A percentile compares a stretch with the other conserved stretches of the same genome.
Evolutionary conservation across 768 basidiomycete species (phyloP).

Genomic region (Serendipita vermifera): DNA sequence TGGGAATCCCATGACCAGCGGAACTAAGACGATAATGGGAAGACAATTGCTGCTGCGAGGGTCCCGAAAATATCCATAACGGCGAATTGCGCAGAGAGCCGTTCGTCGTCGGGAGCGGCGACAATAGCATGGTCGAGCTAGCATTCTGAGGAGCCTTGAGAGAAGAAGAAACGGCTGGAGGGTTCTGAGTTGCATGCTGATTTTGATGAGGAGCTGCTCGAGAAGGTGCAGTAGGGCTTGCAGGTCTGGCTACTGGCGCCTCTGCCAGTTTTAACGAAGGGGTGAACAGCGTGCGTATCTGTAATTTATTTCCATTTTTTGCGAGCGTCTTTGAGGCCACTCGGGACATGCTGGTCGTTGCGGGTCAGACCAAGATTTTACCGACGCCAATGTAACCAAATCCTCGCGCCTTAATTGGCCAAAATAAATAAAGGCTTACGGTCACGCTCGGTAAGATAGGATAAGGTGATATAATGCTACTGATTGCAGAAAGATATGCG

Average conservation of each 20-base stretch:
- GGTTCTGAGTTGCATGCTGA: background rate
- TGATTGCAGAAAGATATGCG: no score
- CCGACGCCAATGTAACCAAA: no score
- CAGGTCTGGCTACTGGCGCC: constrained; percentile 1
- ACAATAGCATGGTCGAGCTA: background rate
- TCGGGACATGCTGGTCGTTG: background rate
- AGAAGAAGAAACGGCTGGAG: background rate
- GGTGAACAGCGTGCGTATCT: background rate
- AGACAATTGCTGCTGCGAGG: background rate
- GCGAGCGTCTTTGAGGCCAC: constrained; percentile 2
- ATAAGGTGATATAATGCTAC: no score
- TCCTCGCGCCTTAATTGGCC: no score
- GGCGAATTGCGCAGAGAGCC: background rate
- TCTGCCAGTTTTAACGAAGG: constrained; percentile 3
- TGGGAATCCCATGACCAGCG: constrained; percentile 8
- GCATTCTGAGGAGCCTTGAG: background rate
- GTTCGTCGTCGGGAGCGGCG: background rate
- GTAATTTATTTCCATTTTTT: constrained; percentile 5
- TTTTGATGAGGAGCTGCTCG: constrained; percentile 6
- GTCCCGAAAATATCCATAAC: background rate
- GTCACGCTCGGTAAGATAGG: no score
- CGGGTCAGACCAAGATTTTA: no score
- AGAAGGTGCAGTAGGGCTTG: background rate
- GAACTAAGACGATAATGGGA: constrained; percentile 5
- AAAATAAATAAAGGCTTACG: no score